Percentiles rank a stretch among this genome's conserved stretches.
Conservation (phyloP, 2,329 filamentous ascomycete species). For the Chaetomium sp. region DNA sequence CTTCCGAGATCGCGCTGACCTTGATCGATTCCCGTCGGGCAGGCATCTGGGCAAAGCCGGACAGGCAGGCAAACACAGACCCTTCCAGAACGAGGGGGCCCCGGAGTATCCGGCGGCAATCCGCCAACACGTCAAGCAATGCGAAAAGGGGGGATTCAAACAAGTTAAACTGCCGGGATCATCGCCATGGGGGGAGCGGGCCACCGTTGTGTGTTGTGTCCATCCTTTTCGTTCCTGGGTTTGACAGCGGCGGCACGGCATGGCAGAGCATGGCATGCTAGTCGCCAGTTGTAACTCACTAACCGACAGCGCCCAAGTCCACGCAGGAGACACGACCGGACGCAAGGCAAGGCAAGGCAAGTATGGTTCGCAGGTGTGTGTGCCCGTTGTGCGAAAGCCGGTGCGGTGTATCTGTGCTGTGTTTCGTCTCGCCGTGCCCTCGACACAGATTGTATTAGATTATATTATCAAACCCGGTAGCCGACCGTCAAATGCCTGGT, state of each 20-base stretch:
- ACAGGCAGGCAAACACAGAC: neutral
- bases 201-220: neutral
- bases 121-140: neutral
- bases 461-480: slow-evolving; percentile 2
- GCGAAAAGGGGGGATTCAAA: neutral
- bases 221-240: slow-evolving; percentile 2
- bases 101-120: too few species aligned
- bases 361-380: slow-evolving; percentile 42
- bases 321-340: slow-evolving; percentile 35
- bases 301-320: slow-evolving; percentile 10
- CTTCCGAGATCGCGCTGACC: slow-evolving; percentile 17
- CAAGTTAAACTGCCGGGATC: slow-evolving; percentile 6
- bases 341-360: slow-evolving; percentile 42
- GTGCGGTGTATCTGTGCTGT: neutral
- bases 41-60: neutral
- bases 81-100: neutral
- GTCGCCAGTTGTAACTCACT: too few species aligned
- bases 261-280: slow-evolving; percentile 12
- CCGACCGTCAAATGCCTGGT: neutral
- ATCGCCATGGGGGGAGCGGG: too few species aligned
- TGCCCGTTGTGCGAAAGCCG: neutral
- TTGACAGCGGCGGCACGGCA: slow-evolving; percentile 12
- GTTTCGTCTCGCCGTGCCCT: neutral
- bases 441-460: neutral
- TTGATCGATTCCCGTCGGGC: neutral